These are phyloP conservation scores for Coffea eugenioides DNA, from an alignment of 257 asterid genomes.

Conservation along the genomic window DNA sequence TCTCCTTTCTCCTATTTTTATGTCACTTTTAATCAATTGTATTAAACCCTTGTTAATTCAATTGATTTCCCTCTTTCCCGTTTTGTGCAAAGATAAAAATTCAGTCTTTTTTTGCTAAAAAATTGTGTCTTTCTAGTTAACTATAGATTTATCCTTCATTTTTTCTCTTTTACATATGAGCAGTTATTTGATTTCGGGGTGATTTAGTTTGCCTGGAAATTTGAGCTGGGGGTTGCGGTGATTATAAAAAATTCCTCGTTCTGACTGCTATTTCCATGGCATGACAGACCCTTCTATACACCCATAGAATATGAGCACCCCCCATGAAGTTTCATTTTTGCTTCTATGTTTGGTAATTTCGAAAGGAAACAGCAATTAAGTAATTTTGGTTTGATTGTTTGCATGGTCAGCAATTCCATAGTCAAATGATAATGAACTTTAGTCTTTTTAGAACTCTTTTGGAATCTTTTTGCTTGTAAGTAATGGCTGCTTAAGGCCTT, in stretches of 20 bases:
- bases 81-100: neutral
- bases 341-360: neutral
- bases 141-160: too few relatives aligned
- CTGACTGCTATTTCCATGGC: slow-evolving; percentile 65
- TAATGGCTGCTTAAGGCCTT: too few relatives aligned
- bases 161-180: neutral
- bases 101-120: neutral
- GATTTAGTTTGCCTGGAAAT: neutral
- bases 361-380: too few relatives aligned
- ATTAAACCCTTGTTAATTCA: neutral
- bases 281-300: slow-evolving; percentile 62
- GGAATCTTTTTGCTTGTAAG: neutral
- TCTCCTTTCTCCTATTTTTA: neutral
- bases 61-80: neutral
- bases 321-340: neutral
- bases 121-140: neutral
- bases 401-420: neutral
- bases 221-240: slow-evolving; percentile 41
- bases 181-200: too few relatives aligned
- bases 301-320: slow-evolving; percentile 85
- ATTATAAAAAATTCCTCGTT: slow-evolving; percentile 72
- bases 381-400: neutral
- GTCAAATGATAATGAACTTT: neutral
- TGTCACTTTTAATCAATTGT: neutral
- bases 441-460: neutral